A percentile compares a stretch with the other conserved stretches of the same genome.
These are phyloP conservation scores for Deinandra increscens DNA, from an alignment of 129 eudicot species.

Conservation along the genomic window DNA sequence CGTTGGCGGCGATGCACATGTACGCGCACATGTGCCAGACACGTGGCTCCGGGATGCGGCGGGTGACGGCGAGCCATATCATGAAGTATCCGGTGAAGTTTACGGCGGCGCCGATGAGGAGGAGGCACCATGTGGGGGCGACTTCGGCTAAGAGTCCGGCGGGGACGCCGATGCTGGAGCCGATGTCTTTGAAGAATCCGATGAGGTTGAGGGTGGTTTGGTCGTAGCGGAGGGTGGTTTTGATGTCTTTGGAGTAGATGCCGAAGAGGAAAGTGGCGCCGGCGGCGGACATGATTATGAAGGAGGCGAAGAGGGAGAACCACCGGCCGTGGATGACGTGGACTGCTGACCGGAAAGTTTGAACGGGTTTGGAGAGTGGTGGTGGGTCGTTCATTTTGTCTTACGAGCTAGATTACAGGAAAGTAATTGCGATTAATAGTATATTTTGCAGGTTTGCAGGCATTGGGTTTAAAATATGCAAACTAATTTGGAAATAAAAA, in stretches of 20 bases:
- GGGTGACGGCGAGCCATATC: slow-evolving; percentile 74
- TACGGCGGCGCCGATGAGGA: slow-evolving; percentile 59
- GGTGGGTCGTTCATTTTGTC: not conserved
- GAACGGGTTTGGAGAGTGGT: not conserved
- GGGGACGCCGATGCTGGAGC: slow-evolving; percentile 72
- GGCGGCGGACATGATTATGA: slow-evolving; percentile 74
- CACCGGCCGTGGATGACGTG: slow-evolving; percentile 67
- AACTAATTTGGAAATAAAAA: not conserved
- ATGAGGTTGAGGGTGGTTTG: slow-evolving; percentile 83
- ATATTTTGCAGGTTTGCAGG: not conserved
- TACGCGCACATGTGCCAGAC: slow-evolving; percentile 84
- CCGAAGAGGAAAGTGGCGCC: slow-evolving; percentile 90
- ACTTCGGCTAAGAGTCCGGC: slow-evolving; percentile 76
- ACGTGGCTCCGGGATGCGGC: slow-evolving; percentile 41
- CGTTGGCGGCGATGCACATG: slow-evolving; percentile 84
- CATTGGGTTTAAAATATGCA: not conserved
- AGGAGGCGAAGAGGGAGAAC: slow-evolving; percentile 77
- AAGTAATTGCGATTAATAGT: not conserved
- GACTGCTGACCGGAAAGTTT: not conserved
- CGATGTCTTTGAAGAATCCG: slow-evolving; percentile 76
- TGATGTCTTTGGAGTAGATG: slow-evolving; percentile 73
- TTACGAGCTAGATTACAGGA: not conserved
- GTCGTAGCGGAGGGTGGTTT: slow-evolving; percentile 63
- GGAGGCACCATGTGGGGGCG: slow-evolving; percentile 71
- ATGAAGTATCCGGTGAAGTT: slow-evolving; percentile 78